A percentile compares a stretch with the other conserved stretches of the same genome.
These are phyloP conservation scores for Fusarium scirpi DNA, from an alignment of 2,329 filamentous ascomycete species.

Conservation along the genomic window DNA sequence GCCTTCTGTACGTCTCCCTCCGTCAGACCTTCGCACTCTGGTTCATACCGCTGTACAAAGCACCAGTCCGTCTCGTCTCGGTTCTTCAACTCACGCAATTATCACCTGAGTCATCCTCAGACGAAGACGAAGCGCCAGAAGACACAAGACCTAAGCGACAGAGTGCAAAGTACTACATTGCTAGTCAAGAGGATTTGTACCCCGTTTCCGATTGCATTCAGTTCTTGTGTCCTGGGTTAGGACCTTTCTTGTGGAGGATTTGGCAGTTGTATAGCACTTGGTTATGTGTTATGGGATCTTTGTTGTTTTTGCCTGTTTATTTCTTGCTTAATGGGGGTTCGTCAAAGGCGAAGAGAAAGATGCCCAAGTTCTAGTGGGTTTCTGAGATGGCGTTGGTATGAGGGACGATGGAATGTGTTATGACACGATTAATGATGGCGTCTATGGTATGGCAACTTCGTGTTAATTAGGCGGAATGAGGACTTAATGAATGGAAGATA, in stretches of 20 bases:
- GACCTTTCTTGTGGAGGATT: slow-evolving; percentile 62
- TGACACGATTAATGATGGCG: slow-evolving; percentile 25
- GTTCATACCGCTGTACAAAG: slow-evolving; percentile 79
- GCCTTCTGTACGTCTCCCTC: slow-evolving; percentile 79
- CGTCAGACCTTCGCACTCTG: slow-evolving; percentile 82
- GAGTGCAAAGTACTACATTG: slow-evolving; percentile 73
- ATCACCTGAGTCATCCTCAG: slow-evolving; percentile 46
- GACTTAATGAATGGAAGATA: not conserved
- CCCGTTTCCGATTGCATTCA: slow-evolving; percentile 80
- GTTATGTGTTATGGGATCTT: slow-evolving; percentile 70
- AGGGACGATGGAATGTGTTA: slow-evolving; percentile 1
- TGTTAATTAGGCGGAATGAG: rapidly evolving
- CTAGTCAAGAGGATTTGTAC: slow-evolving; percentile 83
- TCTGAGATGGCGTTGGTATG: not conserved
- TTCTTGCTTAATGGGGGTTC: slow-evolving; percentile 47
- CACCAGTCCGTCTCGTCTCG: slow-evolving; percentile 75
- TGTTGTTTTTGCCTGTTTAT: slow-evolving; percentile 56
- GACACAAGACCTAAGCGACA: slow-evolving; percentile 35
- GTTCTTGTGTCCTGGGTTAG: slow-evolving; percentile 74
- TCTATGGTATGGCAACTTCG: not conserved
- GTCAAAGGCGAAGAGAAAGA: slow-evolving; percentile 25
- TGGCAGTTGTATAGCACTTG: slow-evolving; percentile 75
- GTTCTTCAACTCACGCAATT: slow-evolving; percentile 71
- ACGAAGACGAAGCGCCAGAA: slow-evolving; percentile 23
- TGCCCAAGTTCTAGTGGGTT: slow-evolving; percentile 22